Percentiles rank a stretch among this genome's conserved stretches.
Evolutionary conservation across 306 rosid genomes (phyloP).

Genomic region (apple (Malus domestica)): ASM211411v1 NC_041795.1:1032001-1032500

Average conservation of each 20-base stretch:
- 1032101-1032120: conserved; percentile 14
- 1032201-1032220: not conserved
- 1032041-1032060: conserved; percentile 72
- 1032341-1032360: conserved; percentile 97
- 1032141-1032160: not conserved
- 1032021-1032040: conserved; percentile 64
- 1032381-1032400: conserved; percentile 44
- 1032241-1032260: conserved; percentile 2
- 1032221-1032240: not conserved
- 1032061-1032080: conserved; percentile 99
- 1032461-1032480: not conserved
- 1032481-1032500: not conserved
- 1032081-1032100: conserved; percentile 86
- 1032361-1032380: conserved; percentile 98
- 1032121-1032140: not conserved
- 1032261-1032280: conserved; percentile 92
- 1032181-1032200: not conserved
- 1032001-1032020: conserved; percentile 88
- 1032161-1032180: not conserved
- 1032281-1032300: conserved; percentile 82
- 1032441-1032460: not conserved
- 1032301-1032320: conserved; percentile 93
- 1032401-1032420: not conserved
- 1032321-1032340: conserved; percentile 91
- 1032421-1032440: not conserved